Evolutionary conservation across 768 basidiomycete genomes (phyloP).

Genomic region (Kwoniella heveanensis): DNA sequence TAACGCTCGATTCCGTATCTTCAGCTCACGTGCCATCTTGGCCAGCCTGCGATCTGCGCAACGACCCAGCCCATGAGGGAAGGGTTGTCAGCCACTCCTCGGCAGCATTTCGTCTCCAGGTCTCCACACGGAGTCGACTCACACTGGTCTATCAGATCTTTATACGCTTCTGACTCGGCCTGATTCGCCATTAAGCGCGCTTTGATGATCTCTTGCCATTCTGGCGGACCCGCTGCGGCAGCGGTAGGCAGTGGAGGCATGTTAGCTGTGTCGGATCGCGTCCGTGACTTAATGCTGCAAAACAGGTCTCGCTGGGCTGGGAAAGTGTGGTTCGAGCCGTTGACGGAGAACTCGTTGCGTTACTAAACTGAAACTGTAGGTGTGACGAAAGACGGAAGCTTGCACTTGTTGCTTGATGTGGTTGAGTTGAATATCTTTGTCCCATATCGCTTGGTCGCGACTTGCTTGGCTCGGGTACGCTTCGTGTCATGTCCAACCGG

Average conservation of each 20-base stretch:
- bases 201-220: constrained; percentile 79
- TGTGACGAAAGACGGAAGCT: too few relatives aligned
- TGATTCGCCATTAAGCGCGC: constrained; percentile 74
- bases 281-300: background rate
- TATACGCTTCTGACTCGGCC: constrained; percentile 74
- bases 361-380: too few relatives aligned
- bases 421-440: too few relatives aligned
- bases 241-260: constrained; percentile 4
- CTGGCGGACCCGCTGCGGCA: constrained; percentile 20
- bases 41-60: constrained; percentile 80
- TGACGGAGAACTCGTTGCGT: too few relatives aligned
- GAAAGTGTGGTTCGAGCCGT: too few relatives aligned
- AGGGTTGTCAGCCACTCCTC: too few relatives aligned
- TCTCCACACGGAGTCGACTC: too few relatives aligned
- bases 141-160: constrained; percentile 92
- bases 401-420: too few relatives aligned
- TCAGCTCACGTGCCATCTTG: constrained; percentile 85
- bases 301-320: too few relatives aligned
- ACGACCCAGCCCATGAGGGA: too few relatives aligned
- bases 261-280: background rate
- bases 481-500: background rate
- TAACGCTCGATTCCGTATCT: constrained; percentile 86
- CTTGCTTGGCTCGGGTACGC: background rate
- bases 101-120: too few relatives aligned
- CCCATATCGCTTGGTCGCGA: too few relatives aligned